Conservation (phyloP, 2,329 filamentous ascomycete genomes). For the Cladosporium sp. region DNA sequence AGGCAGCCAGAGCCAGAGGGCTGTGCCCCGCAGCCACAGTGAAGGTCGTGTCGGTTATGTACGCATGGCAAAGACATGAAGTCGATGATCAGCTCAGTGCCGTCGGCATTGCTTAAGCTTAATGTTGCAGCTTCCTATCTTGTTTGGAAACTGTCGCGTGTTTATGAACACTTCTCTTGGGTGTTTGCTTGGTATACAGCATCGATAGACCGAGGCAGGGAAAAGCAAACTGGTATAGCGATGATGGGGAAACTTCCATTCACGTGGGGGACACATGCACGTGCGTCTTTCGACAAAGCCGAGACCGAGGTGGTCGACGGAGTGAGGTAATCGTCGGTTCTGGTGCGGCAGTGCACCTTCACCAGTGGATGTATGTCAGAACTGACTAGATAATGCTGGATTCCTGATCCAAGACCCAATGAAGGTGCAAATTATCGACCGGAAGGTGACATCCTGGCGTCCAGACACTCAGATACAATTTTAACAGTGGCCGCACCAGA, state of each 20-base stretch:
- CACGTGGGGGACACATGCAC: slow-evolving; percentile 4
- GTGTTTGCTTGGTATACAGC: not conserved
- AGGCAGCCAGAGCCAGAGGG: not conserved
- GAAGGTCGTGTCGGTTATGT: not conserved
- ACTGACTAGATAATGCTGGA: not conserved
- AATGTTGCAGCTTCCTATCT: not conserved
- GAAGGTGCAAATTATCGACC: not conserved
- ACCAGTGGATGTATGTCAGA: not conserved
- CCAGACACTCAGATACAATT: not conserved
- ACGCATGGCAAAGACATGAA: not conserved
- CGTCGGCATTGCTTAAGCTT: slow-evolving; percentile 1
- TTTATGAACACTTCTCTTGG: not conserved
- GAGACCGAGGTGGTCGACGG: slow-evolving; percentile 1
- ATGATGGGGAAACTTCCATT: not conserved
- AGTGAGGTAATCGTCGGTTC: not conserved
- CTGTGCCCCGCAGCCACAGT: slow-evolving; percentile 12
- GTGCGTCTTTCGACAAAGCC: not conserved
- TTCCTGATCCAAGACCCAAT: not conserved
- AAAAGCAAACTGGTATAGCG: not conserved
- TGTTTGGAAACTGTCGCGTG: not conserved
- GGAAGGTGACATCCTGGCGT: not conserved
- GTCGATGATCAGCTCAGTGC: not conserved
- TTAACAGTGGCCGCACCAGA: not conserved
- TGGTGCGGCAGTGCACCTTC: not conserved
- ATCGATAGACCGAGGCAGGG: not conserved